phyloP scores from a whole-genome alignment of 202 grass and related monocot species.

The Eragrostis tef region DNA sequence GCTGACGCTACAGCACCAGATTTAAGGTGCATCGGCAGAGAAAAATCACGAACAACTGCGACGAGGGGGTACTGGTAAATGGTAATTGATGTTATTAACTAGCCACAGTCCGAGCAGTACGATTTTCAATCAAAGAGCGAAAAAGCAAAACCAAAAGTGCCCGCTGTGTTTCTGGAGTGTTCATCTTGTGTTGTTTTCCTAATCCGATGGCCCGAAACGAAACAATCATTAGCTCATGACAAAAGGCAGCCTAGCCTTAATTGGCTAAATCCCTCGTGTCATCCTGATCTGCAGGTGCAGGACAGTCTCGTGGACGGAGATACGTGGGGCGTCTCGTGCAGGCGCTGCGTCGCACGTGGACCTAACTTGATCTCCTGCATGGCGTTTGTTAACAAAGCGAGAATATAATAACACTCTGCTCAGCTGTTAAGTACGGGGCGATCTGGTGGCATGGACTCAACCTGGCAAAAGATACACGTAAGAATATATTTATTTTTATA shows the following conservation, averaged over 20 bases:
- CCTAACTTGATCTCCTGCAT: background rate
- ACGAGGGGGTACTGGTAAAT: background rate
- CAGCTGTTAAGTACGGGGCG: background rate
- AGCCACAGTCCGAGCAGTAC: background rate
- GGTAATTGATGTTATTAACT: background rate
- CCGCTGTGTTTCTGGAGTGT: background rate
- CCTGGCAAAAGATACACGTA: background rate
- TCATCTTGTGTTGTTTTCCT: background rate
- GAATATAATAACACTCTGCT: background rate
- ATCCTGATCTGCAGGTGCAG: no score
- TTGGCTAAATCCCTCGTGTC: no score
- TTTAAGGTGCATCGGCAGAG: background rate
- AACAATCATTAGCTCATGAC: background rate
- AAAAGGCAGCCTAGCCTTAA: no score
- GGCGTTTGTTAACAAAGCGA: background rate
- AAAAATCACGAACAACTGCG: background rate
- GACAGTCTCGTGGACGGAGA: no score
- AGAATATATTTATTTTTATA: background rate
- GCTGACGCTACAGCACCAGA: background rate
- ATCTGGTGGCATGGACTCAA: slow-evolving; percentile 19
- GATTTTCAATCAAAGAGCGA: background rate
- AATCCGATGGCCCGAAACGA: background rate
- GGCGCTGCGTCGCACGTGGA: background rate
- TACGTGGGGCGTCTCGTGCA: no score
- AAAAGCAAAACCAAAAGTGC: background rate